Base-by-base conservation (phyloP, 108 stramenopile species). In the Stephanodiscus minutulus region DNA sequence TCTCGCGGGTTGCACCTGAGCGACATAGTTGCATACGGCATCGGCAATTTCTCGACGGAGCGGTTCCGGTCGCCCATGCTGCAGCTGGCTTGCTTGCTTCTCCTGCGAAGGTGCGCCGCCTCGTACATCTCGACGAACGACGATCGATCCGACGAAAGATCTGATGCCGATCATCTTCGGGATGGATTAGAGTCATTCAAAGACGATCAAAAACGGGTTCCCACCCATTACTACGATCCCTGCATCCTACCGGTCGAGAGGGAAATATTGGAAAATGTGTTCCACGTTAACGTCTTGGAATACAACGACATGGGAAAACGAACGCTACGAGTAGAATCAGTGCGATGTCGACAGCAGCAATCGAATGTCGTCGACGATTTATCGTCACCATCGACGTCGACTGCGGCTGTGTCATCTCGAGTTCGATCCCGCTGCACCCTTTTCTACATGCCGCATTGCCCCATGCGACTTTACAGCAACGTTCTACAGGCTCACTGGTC, bases 391-490 rank as follows among this genome's bases (percentile, higher is more conserved):
- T 49, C 62, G 54, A 29, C 62, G 21, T 35, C 41, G 44, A 5
- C 41, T 7, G 13, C 41, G 29, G 3, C 20, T 27, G 41, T n/a
- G 28, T 24, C 64, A 59, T 46, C 6, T 36, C 20, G 11, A 73
- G 5, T 28, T 20, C 35, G 21, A 11, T 22, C 28, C 7, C 41
- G 13, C 55, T 27, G 33, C 35, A 79, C 78, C n/a, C 49, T 79
- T 18, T 79, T 68, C 39, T 76, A 65, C 50, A 76, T 76, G 69
- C 82, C 82, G 31, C 81, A 79, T 66, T 82, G 81, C 59, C 81
- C 81, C 25, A 82, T 82, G 81, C 64, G 78, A 68, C 58, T 83
- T 36, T 83, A 83, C 66, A 68, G 78, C 47, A 83, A 83, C 64
- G 79, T 83, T 20, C 68, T 83, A 17, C 80, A 78, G 82, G 49